Base-by-base conservation (phyloP, 2,329 filamentous ascomycete genomes). In the Emergomyces pasteurianus region DNA sequence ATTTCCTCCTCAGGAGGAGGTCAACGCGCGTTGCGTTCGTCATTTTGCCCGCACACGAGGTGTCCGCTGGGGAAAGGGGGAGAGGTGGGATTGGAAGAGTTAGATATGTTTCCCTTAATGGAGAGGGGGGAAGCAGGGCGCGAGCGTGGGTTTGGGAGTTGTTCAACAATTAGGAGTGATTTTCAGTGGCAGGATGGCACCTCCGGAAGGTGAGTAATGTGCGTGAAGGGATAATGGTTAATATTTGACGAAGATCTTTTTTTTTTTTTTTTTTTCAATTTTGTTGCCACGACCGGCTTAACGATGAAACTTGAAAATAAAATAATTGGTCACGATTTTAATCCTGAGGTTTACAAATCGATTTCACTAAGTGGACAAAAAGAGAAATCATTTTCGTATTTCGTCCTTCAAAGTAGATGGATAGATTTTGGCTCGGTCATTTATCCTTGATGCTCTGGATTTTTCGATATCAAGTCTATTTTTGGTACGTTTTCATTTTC, bases 81-180 rank as follows among this genome's bases (percentile, higher is more conserved):
- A 14, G 14, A 4, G 12, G 36, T 21, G 28, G 18, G 4, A 10
- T 40, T 12, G 12, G 28, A 18, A 16, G 53, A 56, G 36, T 56
- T 36, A 1, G 53, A 56, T 56, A 21, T 56, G 21, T 56, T 42
- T 7, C 53, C 53, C 3, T 23, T 56, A n/a, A 36, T 56, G n/a
- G 53, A 56, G 21, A 56, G 36, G 38, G 53, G 38, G 21, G 53
- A 56, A 26, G 5, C 9, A 56, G 9, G n/a, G 36, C 21, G 2
- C 12, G 10, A 23, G 18, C 28, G 9, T 23, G 40, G 56, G 21
- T 58, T 58, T 34, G 56, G 42, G 34, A 52, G 63, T 65, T 67
- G 63, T 60, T 65, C 65, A 66, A 64, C 66, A 65, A 53, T 59
- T 36, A 23, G 18, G 59, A 52, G 49, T 56, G 36, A 28, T 16